Evolutionary conservation across 306 rosid species (phyloP).

Genomic region (Pyrus pyrifolia): DNA sequence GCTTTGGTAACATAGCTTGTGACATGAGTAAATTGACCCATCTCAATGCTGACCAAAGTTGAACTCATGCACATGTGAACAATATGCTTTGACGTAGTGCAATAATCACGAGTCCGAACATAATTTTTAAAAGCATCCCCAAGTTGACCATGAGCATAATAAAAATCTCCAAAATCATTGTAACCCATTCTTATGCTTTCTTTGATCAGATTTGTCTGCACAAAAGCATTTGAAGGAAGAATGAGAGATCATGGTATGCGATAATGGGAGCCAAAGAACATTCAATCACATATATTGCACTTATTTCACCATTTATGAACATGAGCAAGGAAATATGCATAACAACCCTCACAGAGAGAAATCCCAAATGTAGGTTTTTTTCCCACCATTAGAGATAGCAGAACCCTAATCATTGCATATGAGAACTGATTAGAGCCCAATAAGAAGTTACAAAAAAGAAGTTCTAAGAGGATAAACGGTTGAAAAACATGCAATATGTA

Average conservation of each 20-base stretch:
- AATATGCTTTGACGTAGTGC: slow-evolving; percentile 89
- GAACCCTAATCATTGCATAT: neutral
- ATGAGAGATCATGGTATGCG: slow-evolving; percentile 4
- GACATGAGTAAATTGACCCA: slow-evolving; percentile 96
- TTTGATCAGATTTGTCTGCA: slow-evolving; percentile 94
- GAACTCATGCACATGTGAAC: slow-evolving; percentile 94
- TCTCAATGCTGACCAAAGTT: slow-evolving; percentile 94
- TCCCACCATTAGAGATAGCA: neutral
- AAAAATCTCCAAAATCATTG: slow-evolving; percentile 97
- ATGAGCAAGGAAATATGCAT: neutral
- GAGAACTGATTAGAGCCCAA: neutral
- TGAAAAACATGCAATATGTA: neutral
- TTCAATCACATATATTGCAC: neutral
- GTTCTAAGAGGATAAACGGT: neutral
- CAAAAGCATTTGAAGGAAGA: slow-evolving; percentile 17
- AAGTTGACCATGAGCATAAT: slow-evolving; percentile 79
- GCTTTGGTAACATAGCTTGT: slow-evolving; percentile 89
- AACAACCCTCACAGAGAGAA: neutral
- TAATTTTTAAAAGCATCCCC: slow-evolving; percentile 91
- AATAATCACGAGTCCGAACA: slow-evolving; percentile 95
- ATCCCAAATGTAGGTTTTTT: neutral
- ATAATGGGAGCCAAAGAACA: slow-evolving; percentile 1
- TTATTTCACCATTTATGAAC: neutral
- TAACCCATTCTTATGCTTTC: slow-evolving; percentile 99
- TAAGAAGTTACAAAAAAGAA: neutral